Percentiles rank a stretch among this genome's conserved stretches.
These are phyloP conservation scores for Cystobasidium tubakii DNA, from an alignment of 768 basidiomycete genomes.

Conservation along the genomic window DNA sequence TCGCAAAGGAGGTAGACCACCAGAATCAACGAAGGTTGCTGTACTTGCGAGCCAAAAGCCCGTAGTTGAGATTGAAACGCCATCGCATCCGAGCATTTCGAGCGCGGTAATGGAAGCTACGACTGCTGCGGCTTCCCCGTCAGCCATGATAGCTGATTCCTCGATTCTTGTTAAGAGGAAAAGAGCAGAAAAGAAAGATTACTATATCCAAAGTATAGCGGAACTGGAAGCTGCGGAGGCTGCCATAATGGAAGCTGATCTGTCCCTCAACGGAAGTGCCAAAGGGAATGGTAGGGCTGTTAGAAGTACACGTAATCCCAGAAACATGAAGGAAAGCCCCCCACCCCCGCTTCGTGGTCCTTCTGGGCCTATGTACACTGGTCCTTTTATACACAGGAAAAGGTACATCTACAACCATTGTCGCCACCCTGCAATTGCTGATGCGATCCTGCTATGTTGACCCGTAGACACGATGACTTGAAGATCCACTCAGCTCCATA, in stretches of 20 bases:
- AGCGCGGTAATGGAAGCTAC: not conserved
- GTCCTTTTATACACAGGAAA: constrained; percentile 2
- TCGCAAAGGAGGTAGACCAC: not conserved
- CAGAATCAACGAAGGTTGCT: not conserved
- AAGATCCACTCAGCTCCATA: constrained; percentile 7
- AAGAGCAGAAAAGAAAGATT: not conserved
- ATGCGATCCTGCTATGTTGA: too few species aligned
- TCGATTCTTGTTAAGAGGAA: not conserved
- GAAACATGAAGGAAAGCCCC: not conserved
- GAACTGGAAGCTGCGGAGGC: constrained; percentile 4
- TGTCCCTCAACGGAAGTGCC: not conserved
- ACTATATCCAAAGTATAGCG: not conserved
- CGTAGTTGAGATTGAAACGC: not conserved
- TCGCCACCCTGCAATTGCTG: too few species aligned
- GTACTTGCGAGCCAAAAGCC: not conserved
- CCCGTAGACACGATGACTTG: not conserved
- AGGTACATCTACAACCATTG: not conserved
- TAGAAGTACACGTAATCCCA: not conserved
- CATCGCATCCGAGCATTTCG: not conserved
- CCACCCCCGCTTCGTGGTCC: not conserved
- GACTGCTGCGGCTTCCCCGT: not conserved
- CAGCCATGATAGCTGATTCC: not conserved
- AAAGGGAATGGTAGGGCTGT: not conserved
- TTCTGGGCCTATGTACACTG: not conserved
- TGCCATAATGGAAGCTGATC: not conserved